Percentiles rank a stretch among this genome's conserved stretches.
Conservation (phyloP, 1,284 basidiomycete genomes). For the Tilletiopsis washingtonensis region DNA sequence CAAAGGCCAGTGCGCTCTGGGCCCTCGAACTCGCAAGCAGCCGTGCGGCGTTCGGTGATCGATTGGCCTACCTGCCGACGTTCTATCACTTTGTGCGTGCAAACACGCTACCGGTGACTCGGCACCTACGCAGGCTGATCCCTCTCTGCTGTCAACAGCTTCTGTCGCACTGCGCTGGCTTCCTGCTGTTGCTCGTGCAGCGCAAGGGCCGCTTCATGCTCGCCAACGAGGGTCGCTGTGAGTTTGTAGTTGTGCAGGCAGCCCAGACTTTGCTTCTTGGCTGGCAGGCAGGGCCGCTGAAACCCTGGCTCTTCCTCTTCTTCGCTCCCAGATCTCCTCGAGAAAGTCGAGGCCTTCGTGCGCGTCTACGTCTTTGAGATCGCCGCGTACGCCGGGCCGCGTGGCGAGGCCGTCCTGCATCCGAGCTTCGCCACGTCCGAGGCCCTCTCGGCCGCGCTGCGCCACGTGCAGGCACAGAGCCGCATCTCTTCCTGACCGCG, state of each 20-base stretch:
- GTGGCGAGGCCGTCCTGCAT: not conserved
- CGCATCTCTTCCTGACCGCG: no score
- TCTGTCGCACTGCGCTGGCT: slow-evolving; percentile 29
- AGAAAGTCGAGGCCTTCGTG: not conserved
- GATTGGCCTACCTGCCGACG: slow-evolving; percentile 24
- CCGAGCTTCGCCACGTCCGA: not conserved
- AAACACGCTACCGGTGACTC: not conserved
- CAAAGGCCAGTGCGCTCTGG: slow-evolving; percentile 24
- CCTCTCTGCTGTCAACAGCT: slow-evolving; percentile 2
- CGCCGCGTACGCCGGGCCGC: not conserved
- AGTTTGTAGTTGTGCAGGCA: no score
- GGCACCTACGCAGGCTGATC: not conserved
- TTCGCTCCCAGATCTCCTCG: not conserved
- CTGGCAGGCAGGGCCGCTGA: no score
- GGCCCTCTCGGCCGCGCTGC: not conserved
- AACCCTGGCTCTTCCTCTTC: no score
- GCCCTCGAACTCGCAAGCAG: slow-evolving; percentile 20
- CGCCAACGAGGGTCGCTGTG: slow-evolving; percentile 19
- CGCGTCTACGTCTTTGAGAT: not conserved
- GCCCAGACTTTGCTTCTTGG: no score
- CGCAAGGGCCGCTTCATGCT: slow-evolving; percentile 18
- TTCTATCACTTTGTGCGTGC: slow-evolving; percentile 29
- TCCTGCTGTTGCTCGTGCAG: slow-evolving; percentile 22
- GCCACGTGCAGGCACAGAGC: no score
- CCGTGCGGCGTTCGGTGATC: slow-evolving; percentile 26